These are phyloP conservation scores for Westerdykella sp. DNA, from an alignment of 2,329 filamentous ascomycete species.

Conservation along the genomic window DNA sequence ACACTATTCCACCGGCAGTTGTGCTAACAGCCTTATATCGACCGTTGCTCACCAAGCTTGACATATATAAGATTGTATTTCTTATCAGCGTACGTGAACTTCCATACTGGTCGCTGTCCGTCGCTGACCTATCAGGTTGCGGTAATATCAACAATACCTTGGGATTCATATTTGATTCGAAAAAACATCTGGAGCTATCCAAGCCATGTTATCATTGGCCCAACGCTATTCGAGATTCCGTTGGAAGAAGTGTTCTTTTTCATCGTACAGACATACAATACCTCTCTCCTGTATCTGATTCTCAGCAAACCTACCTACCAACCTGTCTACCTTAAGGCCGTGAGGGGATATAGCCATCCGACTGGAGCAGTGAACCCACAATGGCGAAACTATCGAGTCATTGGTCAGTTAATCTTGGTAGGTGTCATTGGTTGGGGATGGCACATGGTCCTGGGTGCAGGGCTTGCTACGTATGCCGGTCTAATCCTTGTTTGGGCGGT, in stretches of 20 bases:
- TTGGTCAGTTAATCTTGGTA: conserved; percentile 48
- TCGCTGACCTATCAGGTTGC: conserved; percentile 47
- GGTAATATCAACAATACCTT: conserved; percentile 63
- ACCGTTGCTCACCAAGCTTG: conserved; percentile 56
- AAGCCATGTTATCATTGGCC: conserved; percentile 56
- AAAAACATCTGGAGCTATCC: conserved; percentile 67
- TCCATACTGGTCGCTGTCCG: not conserved
- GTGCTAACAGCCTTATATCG: conserved; percentile 54
- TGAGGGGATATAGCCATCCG: conserved; percentile 21
- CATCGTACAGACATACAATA: conserved; percentile 69
- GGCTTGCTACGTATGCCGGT: conserved; percentile 58
- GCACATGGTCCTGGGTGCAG: conserved; percentile 42
- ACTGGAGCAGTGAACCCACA: conserved; percentile 18
- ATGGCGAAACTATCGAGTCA: conserved; percentile 39
- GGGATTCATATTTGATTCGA: conserved; percentile 69
- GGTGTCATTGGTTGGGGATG: conserved; percentile 42
- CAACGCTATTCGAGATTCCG: conserved; percentile 59
- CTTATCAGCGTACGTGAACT: conserved; percentile 45
- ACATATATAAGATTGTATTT: conserved; percentile 57
- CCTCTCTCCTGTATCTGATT: conserved; percentile 61
- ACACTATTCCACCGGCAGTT: conserved; percentile 59
- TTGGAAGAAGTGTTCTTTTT: conserved; percentile 73
- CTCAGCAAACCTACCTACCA: conserved; percentile 59
- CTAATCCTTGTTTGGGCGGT: conserved; percentile 64
- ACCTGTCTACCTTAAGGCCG: conserved; percentile 46